Evolutionary conservation across 805 yeast genomes (phyloP), one percentile per base, ranked within the genome.

Genomic region (Kregervanrija delftensis): DNA sequence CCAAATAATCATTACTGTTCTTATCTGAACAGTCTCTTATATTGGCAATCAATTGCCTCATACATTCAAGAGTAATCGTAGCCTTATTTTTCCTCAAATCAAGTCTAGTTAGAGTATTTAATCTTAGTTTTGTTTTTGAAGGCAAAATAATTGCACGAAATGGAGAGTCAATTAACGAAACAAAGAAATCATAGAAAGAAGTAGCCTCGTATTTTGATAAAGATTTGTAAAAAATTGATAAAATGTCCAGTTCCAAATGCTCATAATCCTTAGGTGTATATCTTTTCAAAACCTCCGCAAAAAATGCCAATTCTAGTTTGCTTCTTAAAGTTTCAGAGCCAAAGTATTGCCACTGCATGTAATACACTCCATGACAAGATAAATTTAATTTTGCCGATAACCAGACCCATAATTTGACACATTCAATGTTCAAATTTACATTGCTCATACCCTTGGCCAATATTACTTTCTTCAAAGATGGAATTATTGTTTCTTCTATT

Each of bases 301-400:
- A 59, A 42, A 63, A 63, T 1, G 46, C 33, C 5, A 63, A 39
- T 22, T 60, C 65, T 39, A 50, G 47, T 22, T 41, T 42, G 1
- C 39, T 30, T 14, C 64, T 38, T 1, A 56, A n/a, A 3, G 32
- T 16, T 4, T 40, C 46, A 30, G 44, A 37, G 1, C 57, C 63
- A 43, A 63, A 58, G 41, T 60, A 62, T 0, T 45, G 43, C 67
- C 67, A 63, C 14, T 63, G 64, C 16, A 59, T 42, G 40, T 54
- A 54, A 4, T 59, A 45, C 17, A 63, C 30, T 2, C 57, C 55
- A 14, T 55, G 56, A 12, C 52, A 36, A 9, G 50, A 44, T n/a
- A 47, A 37, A 5, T 42, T 48, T 16, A 55, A 22, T 10, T 40
- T 22, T 2, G 50, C 36, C 11, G 51, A 49, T 6, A 57, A 28